Conservation (phyloP, 1,139 yeast genomes). For the Pichia sp. region DNA sequence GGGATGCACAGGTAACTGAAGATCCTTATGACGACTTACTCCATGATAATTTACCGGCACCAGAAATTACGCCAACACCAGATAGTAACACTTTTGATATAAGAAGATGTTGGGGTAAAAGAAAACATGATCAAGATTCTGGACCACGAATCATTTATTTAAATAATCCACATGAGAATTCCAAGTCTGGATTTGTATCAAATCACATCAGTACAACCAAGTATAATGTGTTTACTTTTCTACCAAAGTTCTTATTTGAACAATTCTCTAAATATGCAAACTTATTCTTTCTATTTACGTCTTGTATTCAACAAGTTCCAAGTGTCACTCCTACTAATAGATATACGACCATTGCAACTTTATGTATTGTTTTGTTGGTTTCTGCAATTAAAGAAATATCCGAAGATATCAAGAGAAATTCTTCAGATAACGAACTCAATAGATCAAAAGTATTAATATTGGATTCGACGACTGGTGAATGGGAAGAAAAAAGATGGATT, state of each 20-base stretch:
- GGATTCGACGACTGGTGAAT: constrained; percentile 54
- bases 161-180: constrained; percentile 54
- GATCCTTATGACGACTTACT: constrained; percentile 21
- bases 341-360: constrained; percentile 91
- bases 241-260: constrained; percentile 92
- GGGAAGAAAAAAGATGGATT: constrained; percentile 72
- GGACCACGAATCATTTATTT: constrained; percentile 67
- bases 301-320: constrained; percentile 95
- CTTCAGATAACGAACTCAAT: constrained; percentile 85
- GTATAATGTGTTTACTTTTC: constrained; percentile 85
- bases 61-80: constrained; percentile 13
- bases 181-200: constrained; percentile 55
- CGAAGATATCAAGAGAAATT: constrained; percentile 86
- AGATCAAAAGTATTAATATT: constrained; percentile 64
- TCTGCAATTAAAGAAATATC: constrained; percentile 88
- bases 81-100: constrained; percentile 26
- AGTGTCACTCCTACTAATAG: constrained; percentile 94
- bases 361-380: constrained; percentile 74
- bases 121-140: constrained; percentile 27
- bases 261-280: constrained; percentile 97
- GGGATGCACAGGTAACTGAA: not conserved
- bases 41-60: constrained; percentile 24
- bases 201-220: constrained; percentile 96
- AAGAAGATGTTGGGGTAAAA: constrained; percentile 36
- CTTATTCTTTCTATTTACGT: constrained; percentile 86